phyloP scores from a whole-genome alignment of 192 early-diverging fungal genomes.

The Backusella luteola region DNA sequence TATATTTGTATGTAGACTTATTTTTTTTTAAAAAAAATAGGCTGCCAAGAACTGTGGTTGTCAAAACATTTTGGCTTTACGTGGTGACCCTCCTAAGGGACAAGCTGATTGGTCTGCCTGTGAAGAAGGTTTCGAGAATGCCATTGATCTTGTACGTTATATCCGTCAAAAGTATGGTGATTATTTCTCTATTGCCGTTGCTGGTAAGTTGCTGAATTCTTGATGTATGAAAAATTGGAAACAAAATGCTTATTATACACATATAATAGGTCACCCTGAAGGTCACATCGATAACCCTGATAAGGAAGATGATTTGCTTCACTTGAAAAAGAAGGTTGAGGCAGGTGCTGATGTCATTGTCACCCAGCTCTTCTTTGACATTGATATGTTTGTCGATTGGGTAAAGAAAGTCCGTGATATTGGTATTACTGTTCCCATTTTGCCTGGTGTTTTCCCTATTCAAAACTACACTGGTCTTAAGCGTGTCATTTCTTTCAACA shows the following conservation, averaged over 20 bases:
- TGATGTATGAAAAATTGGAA: not conserved
- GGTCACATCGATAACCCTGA: slow-evolving; percentile 79
- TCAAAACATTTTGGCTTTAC: slow-evolving; percentile 95
- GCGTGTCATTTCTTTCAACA: slow-evolving; percentile 85
- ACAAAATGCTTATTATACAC: not conserved
- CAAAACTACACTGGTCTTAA: slow-evolving; percentile 92
- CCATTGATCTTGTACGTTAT: slow-evolving; percentile 86
- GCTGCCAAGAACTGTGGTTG: slow-evolving; percentile 90
- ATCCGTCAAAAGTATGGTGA: slow-evolving; percentile 88
- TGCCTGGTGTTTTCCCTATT: slow-evolving; percentile 98
- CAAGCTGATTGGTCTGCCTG: slow-evolving; percentile 76
- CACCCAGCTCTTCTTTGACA: slow-evolving; percentile 96
- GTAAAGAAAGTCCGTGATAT: slow-evolving; percentile 67
- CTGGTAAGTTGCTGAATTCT: slow-evolving; percentile 49
- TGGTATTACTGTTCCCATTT: slow-evolving; percentile 81
- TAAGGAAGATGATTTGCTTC: slow-evolving; percentile 72
- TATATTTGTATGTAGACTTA: not conserved
- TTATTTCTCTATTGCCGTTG: slow-evolving; percentile 96
- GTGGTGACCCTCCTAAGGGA: slow-evolving; percentile 91
- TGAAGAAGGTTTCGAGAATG: slow-evolving; percentile 87
- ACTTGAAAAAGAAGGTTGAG: slow-evolving; percentile 87
- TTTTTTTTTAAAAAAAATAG: slow-evolving; percentile 18
- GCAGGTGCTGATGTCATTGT: slow-evolving; percentile 92
- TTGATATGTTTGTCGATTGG: slow-evolving; percentile 83
- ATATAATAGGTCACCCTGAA: slow-evolving; percentile 75